These are phyloP conservation scores for Funneliformis mosseae DNA, from an alignment of 192 early-diverging fungal species.

Conservation along the genomic window DNA sequence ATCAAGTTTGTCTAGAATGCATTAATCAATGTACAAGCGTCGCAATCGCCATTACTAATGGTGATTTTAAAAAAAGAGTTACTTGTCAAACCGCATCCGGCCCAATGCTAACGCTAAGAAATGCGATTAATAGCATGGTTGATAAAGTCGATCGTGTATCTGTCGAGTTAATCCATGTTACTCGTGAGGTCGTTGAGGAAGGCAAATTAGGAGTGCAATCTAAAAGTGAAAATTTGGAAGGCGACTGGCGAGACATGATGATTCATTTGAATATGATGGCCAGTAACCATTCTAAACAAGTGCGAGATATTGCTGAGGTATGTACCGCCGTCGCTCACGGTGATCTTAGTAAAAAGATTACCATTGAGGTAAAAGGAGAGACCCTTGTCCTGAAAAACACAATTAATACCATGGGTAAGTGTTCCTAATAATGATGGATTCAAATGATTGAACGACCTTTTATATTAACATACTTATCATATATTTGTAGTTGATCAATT, in stretches of 20 bases:
- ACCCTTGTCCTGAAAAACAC: conserved; percentile 74
- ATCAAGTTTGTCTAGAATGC: conserved; percentile 14
- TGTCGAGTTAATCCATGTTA: conserved; percentile 65
- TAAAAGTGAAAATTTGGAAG: conserved; percentile 47
- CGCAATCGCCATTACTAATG: conserved; percentile 51
- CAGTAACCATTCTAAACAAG: conserved; percentile 55
- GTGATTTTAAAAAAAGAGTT: conserved; percentile 63
- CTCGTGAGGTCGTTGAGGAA: conserved; percentile 70
- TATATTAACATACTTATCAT: conserved; percentile 34
- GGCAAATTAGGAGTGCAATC: conserved; percentile 74
- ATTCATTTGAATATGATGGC: conserved; percentile 61
- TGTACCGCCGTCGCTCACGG: conserved; percentile 70
- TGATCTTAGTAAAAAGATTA: conserved; percentile 72
- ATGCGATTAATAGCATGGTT: conserved; percentile 74
- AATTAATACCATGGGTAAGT: conserved; percentile 74
- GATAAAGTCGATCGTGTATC: conserved; percentile 39
- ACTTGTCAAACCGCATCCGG: conserved; percentile 60
- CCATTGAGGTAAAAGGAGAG: conserved; percentile 70
- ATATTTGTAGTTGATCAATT: conserved; percentile 51
- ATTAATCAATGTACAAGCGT: conserved; percentile 3
- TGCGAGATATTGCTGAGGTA: conserved; percentile 70
- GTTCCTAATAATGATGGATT: background rate
- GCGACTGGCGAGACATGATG: conserved; percentile 61
- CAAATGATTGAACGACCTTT: background rate
- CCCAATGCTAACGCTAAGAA: conserved; percentile 72